Base-by-base conservation (phyloP, 2,329 filamentous ascomycete species). In the Ceratocystis diversiconidia region DNA sequence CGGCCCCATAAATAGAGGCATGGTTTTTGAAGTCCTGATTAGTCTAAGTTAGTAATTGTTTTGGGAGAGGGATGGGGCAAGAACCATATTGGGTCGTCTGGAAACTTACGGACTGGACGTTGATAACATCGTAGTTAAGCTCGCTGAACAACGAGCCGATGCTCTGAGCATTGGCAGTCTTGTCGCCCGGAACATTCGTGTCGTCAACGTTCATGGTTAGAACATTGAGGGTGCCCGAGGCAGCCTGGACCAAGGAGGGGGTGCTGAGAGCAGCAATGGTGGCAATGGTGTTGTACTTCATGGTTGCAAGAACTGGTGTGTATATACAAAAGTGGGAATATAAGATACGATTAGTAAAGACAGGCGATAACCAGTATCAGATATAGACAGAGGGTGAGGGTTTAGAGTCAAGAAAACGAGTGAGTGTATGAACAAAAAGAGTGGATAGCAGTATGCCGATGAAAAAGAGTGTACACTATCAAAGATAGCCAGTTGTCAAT, bases 21-120 rank as follows among this genome's bases (percentile, higher is more conserved):
- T 88, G 84, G 73, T 82, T 88, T 74, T 86, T 86, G 77, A 87
- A 87, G 72, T 87, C 83, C 76, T 69, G 19, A 5, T 43, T 10
- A 52, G 44, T 12, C 6, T 5, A 19, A 32, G 63, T 67, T 55
- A 67, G 63, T 61, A 28, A n/a, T 25, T 59, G 22, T 10, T 3
- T 17, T 12, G 36, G 36, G 10, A 41, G 36, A 15, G 36, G 10
- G 19, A 41, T 15, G 12, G 19, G 12, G 12, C 30, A 12, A 17
- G 60, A 28, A 12, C 1, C 4, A 15, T 4, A 17, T 22, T n/a
- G 25, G 7, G 8, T 8, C 22, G 10, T 17, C n/a, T 28, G 15
- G 25, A n/a, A 19, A 66, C 68, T 28, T 68, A 79, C 79, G 76
- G 87, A 85, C 72, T 88, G 85, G 15, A 85, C 75, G 69, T 88